These are phyloP conservation scores for Lachnellula hyalina DNA, from an alignment of 2,329 filamentous ascomycete genomes.

Conservation along the genomic window DNA sequence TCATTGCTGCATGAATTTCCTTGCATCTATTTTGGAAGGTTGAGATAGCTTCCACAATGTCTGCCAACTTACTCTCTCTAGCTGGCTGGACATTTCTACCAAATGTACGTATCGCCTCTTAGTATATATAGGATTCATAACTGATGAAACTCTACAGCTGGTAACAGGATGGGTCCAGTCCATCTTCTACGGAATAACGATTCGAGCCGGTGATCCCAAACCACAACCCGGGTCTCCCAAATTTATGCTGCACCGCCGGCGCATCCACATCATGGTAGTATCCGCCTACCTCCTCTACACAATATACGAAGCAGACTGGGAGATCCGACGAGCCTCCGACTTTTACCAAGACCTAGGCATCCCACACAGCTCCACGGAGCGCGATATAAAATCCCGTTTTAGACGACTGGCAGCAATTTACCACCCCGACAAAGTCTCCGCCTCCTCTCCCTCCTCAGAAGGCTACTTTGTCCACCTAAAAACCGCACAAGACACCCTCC, in stretches of 20 bases:
- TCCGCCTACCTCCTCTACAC: slow-evolving; percentile 83
- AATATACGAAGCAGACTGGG: slow-evolving; percentile 84
- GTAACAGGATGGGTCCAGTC: slow-evolving; percentile 72
- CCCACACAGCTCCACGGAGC: slow-evolving; percentile 61
- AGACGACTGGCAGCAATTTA: slow-evolving; percentile 64
- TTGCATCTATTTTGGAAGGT: slow-evolving; percentile 18
- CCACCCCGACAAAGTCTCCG: slow-evolving; percentile 75
- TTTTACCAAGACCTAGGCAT: slow-evolving; percentile 78
- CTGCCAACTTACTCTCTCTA: slow-evolving; percentile 42
- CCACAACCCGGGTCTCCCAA: slow-evolving; percentile 65
- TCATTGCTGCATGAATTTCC: background rate
- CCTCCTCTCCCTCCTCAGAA: slow-evolving; percentile 28
- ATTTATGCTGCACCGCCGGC: slow-evolving; percentile 68
- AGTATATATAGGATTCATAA: background rate
- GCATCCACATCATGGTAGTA: slow-evolving; percentile 80
- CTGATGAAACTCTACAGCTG: slow-evolving; percentile 46
- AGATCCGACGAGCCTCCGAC: slow-evolving; percentile 63
- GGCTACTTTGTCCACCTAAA: slow-evolving; percentile 77
- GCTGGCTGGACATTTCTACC: slow-evolving; percentile 59
- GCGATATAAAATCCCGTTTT: slow-evolving; percentile 78
- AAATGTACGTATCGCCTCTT: slow-evolving; percentile 39
- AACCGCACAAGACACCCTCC: slow-evolving; percentile 73
- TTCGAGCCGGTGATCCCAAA: slow-evolving; percentile 81
- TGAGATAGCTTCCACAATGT: background rate
- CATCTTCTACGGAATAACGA: slow-evolving; percentile 81